Evolutionary conservation across 371 early-diverging fungal species (phyloP), one percentile per base, ranked within the genome.

Genomic region (Mortierella sp.): DNA sequence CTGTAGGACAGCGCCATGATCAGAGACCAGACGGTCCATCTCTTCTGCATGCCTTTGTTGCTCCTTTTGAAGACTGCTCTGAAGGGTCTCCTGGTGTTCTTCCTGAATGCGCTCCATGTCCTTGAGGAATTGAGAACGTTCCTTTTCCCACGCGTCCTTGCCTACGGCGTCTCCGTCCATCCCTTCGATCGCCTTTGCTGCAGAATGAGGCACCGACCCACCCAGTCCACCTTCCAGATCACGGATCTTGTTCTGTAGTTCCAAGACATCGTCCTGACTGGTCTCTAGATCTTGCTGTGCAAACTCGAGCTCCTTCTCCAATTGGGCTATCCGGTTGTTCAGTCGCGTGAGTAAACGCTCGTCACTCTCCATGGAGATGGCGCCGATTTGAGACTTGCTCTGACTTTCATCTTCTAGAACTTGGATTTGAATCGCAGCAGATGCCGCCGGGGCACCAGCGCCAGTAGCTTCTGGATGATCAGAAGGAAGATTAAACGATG

Each of bases 221-320:
- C 65, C 62, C 28, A 74, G 10, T 24, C 66, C 78, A 2, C 45
- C 45, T 51, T 76, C 78, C 51, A 76, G 45, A 26, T 70, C 78
- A 10, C 46, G 70, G n/a, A 76, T 59, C 59, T 69, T 69, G 52
- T 51, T 70, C 38, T 66, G 70, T 18, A 70, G 56, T 10, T 62
- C 56, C 7, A 49, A 8, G 0, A 55, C 41, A n/a, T 76, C 78
- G 24, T 76, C 78, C 38, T 61, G 61, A 9, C 67, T 69, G 7
- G 48, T 51, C 3, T 76, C 78, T 1, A 76, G 47, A 52, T 76
- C 78, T n/a, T 70, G 78, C 9, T 70, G 78, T 16, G 71, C 71
- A 66, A 66, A 69, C 13, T 70, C 67, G 12, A 76, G 71, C n/a
- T 76, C 78, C 39, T 58, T 61, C 51, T 76, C 78, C 21, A 76